A percentile compares a stretch with the other conserved stretches of the same genome.
Evolutionary conservation across 768 basidiomycete species (phyloP).

Genomic region (Podaxis sp.): DNA sequence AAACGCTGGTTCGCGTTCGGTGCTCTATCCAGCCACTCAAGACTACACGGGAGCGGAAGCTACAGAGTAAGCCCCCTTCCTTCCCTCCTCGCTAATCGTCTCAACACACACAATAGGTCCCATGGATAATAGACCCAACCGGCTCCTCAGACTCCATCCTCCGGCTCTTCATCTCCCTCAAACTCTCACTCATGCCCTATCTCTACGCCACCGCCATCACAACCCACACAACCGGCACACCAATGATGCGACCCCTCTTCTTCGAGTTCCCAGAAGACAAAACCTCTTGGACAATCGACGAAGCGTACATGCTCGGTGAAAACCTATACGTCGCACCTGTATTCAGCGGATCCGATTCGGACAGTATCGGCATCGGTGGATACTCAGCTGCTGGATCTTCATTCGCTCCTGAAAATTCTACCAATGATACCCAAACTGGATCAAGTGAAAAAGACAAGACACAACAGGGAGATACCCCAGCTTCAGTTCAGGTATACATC

Average conservation of each 20-base stretch:
- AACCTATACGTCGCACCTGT: constrained; percentile 32
- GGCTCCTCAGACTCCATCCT: constrained; percentile 36
- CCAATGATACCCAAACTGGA: neutral
- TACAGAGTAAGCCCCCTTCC: constrained; percentile 35
- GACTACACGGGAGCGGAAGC: constrained; percentile 46
- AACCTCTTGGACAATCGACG: constrained; percentile 30
- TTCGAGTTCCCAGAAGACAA: constrained; percentile 35
- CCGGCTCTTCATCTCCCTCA: constrained; percentile 39
- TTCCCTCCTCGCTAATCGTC: neutral
- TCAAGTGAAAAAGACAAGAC: neutral
- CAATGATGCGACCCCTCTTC: constrained; percentile 35
- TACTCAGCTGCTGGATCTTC: neutral
- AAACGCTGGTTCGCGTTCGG: constrained; percentile 48
- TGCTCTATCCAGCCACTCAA: constrained; percentile 39
- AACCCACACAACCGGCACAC: constrained; percentile 30
- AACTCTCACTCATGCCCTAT: constrained; percentile 48
- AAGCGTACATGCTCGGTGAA: constrained; percentile 33
- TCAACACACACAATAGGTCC: constrained; percentile 24
- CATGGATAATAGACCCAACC: constrained; percentile 44
- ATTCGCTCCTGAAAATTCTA: neutral
- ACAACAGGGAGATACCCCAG: neutral
- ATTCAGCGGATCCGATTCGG: constrained; percentile 21
- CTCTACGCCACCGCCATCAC: constrained; percentile 31
- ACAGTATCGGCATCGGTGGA: constrained; percentile 17
- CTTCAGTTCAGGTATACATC: constrained; percentile 28